Evolutionary conservation across 1,284 basidiomycete genomes (phyloP).

Genomic region (Austropuccinia psidii): DNA sequence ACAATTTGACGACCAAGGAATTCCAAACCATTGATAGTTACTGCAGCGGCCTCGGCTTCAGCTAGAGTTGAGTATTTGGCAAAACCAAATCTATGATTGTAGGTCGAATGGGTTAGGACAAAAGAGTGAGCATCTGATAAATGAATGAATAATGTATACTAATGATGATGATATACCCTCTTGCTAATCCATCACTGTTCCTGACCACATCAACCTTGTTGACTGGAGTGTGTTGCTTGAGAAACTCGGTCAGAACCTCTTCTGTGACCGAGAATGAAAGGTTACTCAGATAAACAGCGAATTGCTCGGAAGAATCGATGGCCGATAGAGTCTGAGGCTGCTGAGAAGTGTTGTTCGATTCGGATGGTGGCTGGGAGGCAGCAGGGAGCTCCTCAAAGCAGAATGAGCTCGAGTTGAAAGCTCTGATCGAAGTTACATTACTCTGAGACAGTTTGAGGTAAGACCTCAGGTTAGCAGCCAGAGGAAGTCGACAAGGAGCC

Average conservation of each 20-base stretch:
- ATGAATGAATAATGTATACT: not conserved
- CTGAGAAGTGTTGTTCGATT: not conserved
- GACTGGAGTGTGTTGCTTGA: constrained; percentile 21
- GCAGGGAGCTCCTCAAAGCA: not conserved
- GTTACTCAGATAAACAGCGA: constrained; percentile 32
- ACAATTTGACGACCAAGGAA: constrained; percentile 19
- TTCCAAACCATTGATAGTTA: constrained; percentile 12
- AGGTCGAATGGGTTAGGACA: not conserved
- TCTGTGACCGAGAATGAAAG: constrained; percentile 30
- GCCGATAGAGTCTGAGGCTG: not conserved
- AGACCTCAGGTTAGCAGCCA: not conserved
- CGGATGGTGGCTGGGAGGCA: not conserved
- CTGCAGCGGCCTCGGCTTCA: constrained; percentile 25
- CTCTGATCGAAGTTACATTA: not conserved
- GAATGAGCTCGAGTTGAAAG: not conserved
- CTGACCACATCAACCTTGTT: constrained; percentile 29
- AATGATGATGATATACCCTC: constrained; percentile 17
- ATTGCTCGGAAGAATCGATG: not conserved
- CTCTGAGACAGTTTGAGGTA: not conserved
- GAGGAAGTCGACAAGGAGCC: not conserved
- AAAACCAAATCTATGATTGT: constrained; percentile 16
- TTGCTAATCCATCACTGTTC: constrained; percentile 8
- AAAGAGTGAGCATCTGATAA: not conserved
- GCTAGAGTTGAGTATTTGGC: constrained; percentile 23
- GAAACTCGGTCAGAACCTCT: constrained; percentile 20